phyloP scores from a whole-genome alignment of 2,329 filamentous ascomycete species.

The Aspergillus nomiae region DNA sequence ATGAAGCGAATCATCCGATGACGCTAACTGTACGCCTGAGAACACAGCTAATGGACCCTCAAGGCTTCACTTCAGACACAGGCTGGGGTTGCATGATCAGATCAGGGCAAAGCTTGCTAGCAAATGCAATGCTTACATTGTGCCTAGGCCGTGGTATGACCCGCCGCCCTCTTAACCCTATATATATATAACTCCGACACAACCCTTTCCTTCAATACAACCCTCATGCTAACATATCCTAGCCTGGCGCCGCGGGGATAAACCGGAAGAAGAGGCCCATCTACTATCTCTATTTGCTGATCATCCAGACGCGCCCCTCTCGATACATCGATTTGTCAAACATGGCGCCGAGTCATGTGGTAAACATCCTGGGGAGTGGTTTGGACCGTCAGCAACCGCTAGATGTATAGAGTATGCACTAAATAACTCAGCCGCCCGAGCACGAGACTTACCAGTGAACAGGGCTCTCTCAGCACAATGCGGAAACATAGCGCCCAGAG shows the following conservation, averaged over 20 bases:
- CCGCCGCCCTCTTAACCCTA: slow-evolving; percentile 6
- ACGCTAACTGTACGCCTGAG: slow-evolving; percentile 84
- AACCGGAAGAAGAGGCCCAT: slow-evolving; percentile 63
- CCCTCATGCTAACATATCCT: slow-evolving; percentile 22
- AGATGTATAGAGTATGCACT: slow-evolving; percentile 81
- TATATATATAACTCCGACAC: neutral
- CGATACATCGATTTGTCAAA: slow-evolving; percentile 89
- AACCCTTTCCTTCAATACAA: neutral
- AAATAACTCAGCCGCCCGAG: neutral
- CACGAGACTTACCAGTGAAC: neutral
- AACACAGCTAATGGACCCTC: slow-evolving; percentile 74
- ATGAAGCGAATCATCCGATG: slow-evolving; percentile 69
- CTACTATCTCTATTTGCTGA: slow-evolving; percentile 86
- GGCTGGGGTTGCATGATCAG: slow-evolving; percentile 99
- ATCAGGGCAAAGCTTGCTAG: slow-evolving; percentile 88
- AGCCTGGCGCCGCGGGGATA: slow-evolving; percentile 74
- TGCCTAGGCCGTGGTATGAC: slow-evolving; percentile 73
- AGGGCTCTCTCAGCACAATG: slow-evolving; percentile 75
- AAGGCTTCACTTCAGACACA: slow-evolving; percentile 86
- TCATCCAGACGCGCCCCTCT: slow-evolving; percentile 81
- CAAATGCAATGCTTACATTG: slow-evolving; percentile 76
- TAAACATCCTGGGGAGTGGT: slow-evolving; percentile 97
- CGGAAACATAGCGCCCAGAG: slow-evolving; percentile 64
- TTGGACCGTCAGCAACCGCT: slow-evolving; percentile 94
- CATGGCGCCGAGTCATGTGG: slow-evolving; percentile 85